Conservation (phyloP, 306 rosid genomes). For the Albizia julibrissin region DNA sequence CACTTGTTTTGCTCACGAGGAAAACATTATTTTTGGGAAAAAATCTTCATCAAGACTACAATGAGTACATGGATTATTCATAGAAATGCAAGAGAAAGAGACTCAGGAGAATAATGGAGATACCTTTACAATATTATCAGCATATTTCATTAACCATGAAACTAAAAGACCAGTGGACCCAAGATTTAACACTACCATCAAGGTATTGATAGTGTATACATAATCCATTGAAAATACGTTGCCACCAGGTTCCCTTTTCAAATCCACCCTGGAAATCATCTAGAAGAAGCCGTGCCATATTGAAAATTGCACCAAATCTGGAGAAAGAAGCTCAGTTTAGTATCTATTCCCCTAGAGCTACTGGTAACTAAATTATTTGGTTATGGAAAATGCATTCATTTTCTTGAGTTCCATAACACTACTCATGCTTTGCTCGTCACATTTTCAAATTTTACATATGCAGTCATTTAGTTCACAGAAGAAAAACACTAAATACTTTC, state of each 20-base stretch:
- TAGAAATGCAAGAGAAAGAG: slow-evolving; percentile 16
- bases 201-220: slow-evolving; percentile 78
- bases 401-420: slow-evolving; percentile 14
- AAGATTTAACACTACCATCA: slow-evolving; percentile 91
- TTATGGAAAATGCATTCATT: slow-evolving; percentile 4
- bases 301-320: slow-evolving; percentile 95
- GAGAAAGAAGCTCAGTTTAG: slow-evolving; percentile 30
- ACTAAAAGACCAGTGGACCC: slow-evolving; percentile 94
- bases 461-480: not conserved
- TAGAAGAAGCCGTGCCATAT: slow-evolving; percentile 71
- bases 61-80: not conserved
- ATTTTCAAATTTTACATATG: slow-evolving; percentile 3
- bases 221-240: slow-evolving; percentile 82
- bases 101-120: slow-evolving; percentile 17
- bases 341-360: not conserved
- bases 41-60: not conserved
- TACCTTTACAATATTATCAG: slow-evolving; percentile 97
- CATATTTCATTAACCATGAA: slow-evolving; percentile 97
- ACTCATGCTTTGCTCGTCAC: slow-evolving; percentile 15
- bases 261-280: slow-evolving; percentile 93
- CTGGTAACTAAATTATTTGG: slow-evolving; percentile 6
- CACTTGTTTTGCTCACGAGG: slow-evolving; percentile 1
- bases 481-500: not conserved
- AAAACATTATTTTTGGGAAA: slow-evolving; percentile 14
- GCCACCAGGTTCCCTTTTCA: slow-evolving; percentile 98